Base-by-base conservation (phyloP, 352 stramenopile genomes). In the Globisporangium alternatum region DNA sequence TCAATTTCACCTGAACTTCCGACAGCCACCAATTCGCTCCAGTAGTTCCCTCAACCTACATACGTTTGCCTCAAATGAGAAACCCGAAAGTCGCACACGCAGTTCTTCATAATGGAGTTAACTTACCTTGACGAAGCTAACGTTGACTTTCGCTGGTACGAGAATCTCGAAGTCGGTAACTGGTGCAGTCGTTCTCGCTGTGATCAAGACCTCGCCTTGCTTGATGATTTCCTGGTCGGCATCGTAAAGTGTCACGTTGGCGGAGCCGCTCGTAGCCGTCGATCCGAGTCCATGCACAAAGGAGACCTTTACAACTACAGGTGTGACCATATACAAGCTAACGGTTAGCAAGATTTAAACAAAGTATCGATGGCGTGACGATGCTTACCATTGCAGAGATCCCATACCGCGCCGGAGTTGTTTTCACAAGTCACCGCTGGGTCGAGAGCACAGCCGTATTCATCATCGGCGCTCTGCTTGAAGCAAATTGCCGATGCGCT, bases 321-420 rank as follows among this genome's bases (percentile, higher is more conserved):
- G 15, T 9, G 10, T 60, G 56, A 5, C 3, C 7, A 55, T 10
- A 54, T 8, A 35, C 25, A 55, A 35, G 12, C 35, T 15, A 41
- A 12, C 35, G 3, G 35, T 41, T 41, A 41, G 35, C 35, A 41
- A 41, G 35, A 9, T 41, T 15, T 9, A 41, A 41, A 15, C 5
- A 3, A 54, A 31, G 5, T 59, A 22, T 21, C 43, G n/a, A 35
- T n/a, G 48, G 5, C 19, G 30, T 28, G 19, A 22, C 21, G 17
- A 5, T 30, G 54, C 60, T 31, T 51, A 79, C 75, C 70, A 62
- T 83, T 78, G 53, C 75, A 80, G 2, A 69, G 64, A 60, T 83
- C 75, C 67, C 73, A 74, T 1, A 65, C 51, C 33, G 51, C 39
- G 13, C 55, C 41, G n/a, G 28, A 37, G 19, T 65, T 47, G n/a